Evolutionary conservation across 1,139 yeast genomes (phyloP), one percentile per base, ranked within the genome.

Genomic region (Yamadazyma pseudoaaseri): DNA sequence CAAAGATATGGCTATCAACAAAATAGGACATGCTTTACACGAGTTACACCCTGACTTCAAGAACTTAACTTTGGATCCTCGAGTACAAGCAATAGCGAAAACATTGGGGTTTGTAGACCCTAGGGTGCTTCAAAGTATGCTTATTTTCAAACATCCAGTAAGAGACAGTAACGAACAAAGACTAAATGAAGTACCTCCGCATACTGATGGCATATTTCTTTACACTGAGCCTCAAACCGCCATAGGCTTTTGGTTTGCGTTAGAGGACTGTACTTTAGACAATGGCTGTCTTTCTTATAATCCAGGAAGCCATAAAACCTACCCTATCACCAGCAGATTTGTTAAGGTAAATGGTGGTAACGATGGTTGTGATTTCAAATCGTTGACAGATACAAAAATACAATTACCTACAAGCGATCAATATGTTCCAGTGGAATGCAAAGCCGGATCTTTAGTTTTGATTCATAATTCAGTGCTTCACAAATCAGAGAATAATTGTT

Each of bases 1-100:
- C 9, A 69, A 79, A 42, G 71, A 70, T 20, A 60, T 60, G 40
- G 77, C 92, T 2, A 70, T 85, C 50, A 85, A 85, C 58, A 85
- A 85, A 57, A 79, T 85, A 27, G 95, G 95, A 6, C 95, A 85
- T 51, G 87, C 86, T 0, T 56, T 85, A 24, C 95, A 85, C 49
- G 67, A 73, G 51, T 49, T 58, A 26, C 79, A 80, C 41, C 59
- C 63, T 0, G 52, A 55, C 9, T 85, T 80, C 46, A 54, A 56
- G 13, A 44, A 60, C 6, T 55, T 78, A 18, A 79, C 94, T 0
- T 65, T 80, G 31, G 74, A 71, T 36, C 60, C 54, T 1, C 67
- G 74, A 23, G 73, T 82, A 9, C 56, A 65, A 27, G 69, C 54
- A 0, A 74, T 85, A 28, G 85, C 83, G 9, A 51, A 55, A 7